phyloP scores from a whole-genome alignment of 805 yeast species.

The Vanderwaltozyma tropicalis region DNA sequence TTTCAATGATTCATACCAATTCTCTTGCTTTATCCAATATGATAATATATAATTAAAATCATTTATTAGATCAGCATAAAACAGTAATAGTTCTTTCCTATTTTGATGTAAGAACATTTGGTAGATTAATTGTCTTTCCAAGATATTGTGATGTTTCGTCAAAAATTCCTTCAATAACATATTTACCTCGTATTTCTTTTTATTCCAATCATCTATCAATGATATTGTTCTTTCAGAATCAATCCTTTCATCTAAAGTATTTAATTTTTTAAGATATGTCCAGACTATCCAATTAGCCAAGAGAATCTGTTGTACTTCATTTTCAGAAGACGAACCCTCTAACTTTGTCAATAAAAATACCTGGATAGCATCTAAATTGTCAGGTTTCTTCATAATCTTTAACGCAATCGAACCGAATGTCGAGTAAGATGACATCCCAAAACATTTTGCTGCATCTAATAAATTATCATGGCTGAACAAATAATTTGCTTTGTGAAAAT shows the following conservation, averaged over 20 bases:
- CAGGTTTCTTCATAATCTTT: conserved; percentile 35
- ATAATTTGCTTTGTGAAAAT: conserved; percentile 45
- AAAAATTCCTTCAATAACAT: conserved; percentile 41
- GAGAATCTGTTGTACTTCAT: conserved; percentile 24
- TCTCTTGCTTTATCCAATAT: conserved; percentile 55
- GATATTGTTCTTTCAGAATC: not conserved
- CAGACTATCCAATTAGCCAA: conserved; percentile 30
- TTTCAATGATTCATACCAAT: conserved; percentile 65
- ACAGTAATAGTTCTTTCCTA: conserved; percentile 49
- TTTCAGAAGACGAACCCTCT: conserved; percentile 17
- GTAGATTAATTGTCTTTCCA: conserved; percentile 63
- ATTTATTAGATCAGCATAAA: conserved; percentile 53
- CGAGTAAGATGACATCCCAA: conserved; percentile 48
- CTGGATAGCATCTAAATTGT: conserved; percentile 34
- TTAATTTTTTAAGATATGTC: conserved; percentile 28
- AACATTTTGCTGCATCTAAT: conserved; percentile 40
- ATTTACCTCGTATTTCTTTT: conserved; percentile 18
- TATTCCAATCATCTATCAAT: not conserved
- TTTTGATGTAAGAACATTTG: conserved; percentile 63
- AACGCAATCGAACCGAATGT: conserved; percentile 65
- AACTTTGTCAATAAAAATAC: conserved; percentile 39
- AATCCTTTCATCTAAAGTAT: conserved; percentile 27
- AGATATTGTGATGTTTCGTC: conserved; percentile 31
- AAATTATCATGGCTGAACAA: conserved; percentile 27
- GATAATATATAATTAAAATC: conserved; percentile 63